Evolutionary conservation across 768 basidiomycete genomes (phyloP).

Genomic region (Rhodotorula toruloides): DNA sequence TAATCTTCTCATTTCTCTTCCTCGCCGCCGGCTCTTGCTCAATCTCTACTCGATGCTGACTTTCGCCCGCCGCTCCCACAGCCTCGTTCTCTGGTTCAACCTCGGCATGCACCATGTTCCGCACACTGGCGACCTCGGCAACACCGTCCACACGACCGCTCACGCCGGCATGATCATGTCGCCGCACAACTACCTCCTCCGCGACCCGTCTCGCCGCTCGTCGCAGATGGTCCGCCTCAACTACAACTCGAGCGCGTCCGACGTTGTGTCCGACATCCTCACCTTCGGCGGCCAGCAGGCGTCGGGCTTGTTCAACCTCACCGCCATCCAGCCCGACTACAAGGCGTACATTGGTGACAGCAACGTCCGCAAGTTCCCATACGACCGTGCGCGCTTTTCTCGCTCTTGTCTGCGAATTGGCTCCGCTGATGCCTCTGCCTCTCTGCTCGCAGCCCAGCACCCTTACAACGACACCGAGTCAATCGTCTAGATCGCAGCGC

Average conservation of each 20-base stretch:
- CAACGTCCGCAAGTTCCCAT: conserved; percentile 25
- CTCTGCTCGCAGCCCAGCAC: conserved; percentile 6
- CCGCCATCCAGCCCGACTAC: conserved; percentile 1
- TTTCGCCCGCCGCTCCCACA: neutral
- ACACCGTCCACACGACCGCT: conserved; percentile 34
- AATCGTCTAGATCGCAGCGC: too few species aligned
- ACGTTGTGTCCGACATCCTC: conserved; percentile 9
- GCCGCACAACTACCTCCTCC: conserved; percentile 45
- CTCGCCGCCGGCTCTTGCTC: neutral
- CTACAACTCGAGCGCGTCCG: conserved; percentile 30
- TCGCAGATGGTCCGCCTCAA: conserved; percentile 44
- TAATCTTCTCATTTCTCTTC: neutral
- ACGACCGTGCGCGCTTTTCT: conserved; percentile 1
- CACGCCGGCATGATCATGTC: conserved; percentile 38
- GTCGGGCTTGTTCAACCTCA: conserved; percentile 19
- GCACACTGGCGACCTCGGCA: conserved; percentile 44
- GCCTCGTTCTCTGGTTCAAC: conserved; percentile 36
- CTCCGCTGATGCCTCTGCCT: neutral
- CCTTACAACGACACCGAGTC: conserved; percentile 24
- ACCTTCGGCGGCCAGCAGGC: conserved; percentile 18
- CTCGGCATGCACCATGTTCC: conserved; percentile 44
- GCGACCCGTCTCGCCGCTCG: conserved; percentile 43
- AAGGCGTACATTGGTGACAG: conserved; percentile 10
- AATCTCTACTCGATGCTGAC: too few species aligned
- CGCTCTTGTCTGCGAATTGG: neutral